Evolutionary conservation across 768 basidiomycete genomes (phyloP).

Genomic region (Tephrocybe sp.): DNA sequence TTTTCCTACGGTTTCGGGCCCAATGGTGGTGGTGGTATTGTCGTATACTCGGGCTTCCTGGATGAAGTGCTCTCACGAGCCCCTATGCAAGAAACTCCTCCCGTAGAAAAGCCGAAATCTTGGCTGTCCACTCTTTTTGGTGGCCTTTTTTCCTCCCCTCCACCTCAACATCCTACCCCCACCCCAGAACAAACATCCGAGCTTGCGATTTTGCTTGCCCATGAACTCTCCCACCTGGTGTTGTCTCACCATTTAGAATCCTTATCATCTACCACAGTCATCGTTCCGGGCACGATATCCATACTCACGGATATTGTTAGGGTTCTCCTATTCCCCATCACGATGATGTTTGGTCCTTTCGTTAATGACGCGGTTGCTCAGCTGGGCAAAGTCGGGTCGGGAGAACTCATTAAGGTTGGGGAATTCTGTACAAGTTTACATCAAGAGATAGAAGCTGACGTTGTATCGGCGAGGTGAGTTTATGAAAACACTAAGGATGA

Average conservation of each 20-base stretch:
- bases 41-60: conserved; percentile 91
- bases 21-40: conserved; percentile 88
- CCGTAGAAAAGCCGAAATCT: conserved; percentile 26
- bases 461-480: conserved; percentile 76
- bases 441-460: conserved; percentile 92
- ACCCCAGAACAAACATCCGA: conserved; percentile 83
- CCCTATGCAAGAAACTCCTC: conserved; percentile 23
- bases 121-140: conserved; percentile 51
- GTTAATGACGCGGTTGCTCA: conserved; percentile 91
- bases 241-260: conserved; percentile 91
- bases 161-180: conserved; percentile 46
- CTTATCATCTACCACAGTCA: conserved; percentile 78
- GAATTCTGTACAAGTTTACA: conserved; percentile 75
- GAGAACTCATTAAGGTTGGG: conserved; percentile 68
- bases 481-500: background rate
- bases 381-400: conserved; percentile 72
- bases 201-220: conserved; percentile 87
- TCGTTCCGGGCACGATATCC: conserved; percentile 77
- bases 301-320: conserved; percentile 75
- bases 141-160: conserved; percentile 32
- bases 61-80: conserved; percentile 73
- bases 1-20: conserved; percentile 96
- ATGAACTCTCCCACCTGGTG: conserved; percentile 91
- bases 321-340: conserved; percentile 82
- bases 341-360: conserved; percentile 92